Base-by-base conservation (phyloP, 2,329 filamentous ascomycete genomes). In the Alternaria dauci region DNA sequence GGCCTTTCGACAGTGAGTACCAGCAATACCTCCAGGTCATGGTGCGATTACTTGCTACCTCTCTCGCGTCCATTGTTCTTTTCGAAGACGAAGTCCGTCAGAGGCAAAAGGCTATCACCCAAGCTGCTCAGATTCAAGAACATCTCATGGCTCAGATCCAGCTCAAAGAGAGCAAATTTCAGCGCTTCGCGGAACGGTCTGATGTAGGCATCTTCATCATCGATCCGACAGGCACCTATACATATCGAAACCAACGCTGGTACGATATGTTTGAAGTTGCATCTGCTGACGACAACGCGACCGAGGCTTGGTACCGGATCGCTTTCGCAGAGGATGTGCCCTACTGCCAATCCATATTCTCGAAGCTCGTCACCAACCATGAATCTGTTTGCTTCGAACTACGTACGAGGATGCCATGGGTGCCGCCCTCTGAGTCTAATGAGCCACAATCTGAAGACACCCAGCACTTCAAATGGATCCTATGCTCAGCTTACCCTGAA, bases 191-290 rank as follows among this genome's bases (percentile, higher is more conserved):
- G 3, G 74, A 78, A 41, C 67, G 76, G 6, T 70, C 77, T 6
- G 78, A 80, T 4, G 72, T 81, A 4, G 80, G 76, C 2, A 82
- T 82, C 52, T 81, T 79, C 56, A 76, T 78, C 38, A 71, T 79
- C 36, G 71, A 74, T 18, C 58, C 71, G 5, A 55, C 70, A 18
- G 79, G 81, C 2, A 66, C 63, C 8, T 76, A 78, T 14, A 69
- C 78, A 0, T 81, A 81, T 59, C 70, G 78, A 7, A 82, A 82
- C 50, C 73, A 81, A 46, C 69, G 73, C 4, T 82, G 79, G 71
- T 74, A 59, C 43, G 73, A 78, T 1, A 71, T 80, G 43, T 72
- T 80, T 51, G 63, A 68, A 28, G 32, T 67, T 5, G 65, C 68
- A 11, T 55, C 52, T 14, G 48, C 62, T 11, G 58, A 61, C 11